Base-by-base conservation (phyloP, 2,329 filamentous ascomycete genomes). In the Alternaria consortialis region DNA sequence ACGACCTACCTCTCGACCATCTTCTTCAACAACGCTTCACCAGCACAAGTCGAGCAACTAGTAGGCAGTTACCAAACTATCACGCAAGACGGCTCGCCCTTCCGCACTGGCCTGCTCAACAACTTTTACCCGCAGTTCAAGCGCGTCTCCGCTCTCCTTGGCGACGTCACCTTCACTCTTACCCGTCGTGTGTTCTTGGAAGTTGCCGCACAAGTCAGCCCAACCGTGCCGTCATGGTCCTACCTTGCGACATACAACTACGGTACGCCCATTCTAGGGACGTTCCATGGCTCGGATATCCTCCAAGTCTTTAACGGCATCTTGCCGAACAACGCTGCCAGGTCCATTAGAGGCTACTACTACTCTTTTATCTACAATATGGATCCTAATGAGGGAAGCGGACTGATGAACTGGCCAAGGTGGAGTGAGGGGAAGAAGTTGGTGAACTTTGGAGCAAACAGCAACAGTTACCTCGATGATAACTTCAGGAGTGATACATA, bases 41-140 rank as follows among this genome's bases (percentile, higher is more conserved):
- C 73, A 2, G 77, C 77, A 0, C 80, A 86, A 56, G 73, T 94
- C 15, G 74, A 81, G 1, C 80, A 75, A 2, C 80, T 93, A 0
- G 85, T 94, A 8, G 79, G 78, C 39, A 87, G 85, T 0, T 95
- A 94, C 73, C 83, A 86, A 2, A 75, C 84, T n/a, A 80, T 82
- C 25, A 74, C 83, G 20, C 80, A 82, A 8, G 80, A 84, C 17
- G 91, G 91, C 34, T 91, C 88, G 2, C 92, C 92, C 1, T 94
- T 92, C 82, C 84, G 88, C 51, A 94, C 91, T 0, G 82, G 86
- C 1, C 63, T 85, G 9, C 65, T 90, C n/a, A 91, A 94, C 79
- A 88, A 90, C 70, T 82, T 88, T 71, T 93, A 91, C 73, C 90
- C 91, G 0, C 86, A 91, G 66, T 94, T 88, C 83, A 94, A 94